Evolutionary conservation across 208 protist genomes (phyloP).

Genomic region (Acanthamoeba healyi): DNA sequence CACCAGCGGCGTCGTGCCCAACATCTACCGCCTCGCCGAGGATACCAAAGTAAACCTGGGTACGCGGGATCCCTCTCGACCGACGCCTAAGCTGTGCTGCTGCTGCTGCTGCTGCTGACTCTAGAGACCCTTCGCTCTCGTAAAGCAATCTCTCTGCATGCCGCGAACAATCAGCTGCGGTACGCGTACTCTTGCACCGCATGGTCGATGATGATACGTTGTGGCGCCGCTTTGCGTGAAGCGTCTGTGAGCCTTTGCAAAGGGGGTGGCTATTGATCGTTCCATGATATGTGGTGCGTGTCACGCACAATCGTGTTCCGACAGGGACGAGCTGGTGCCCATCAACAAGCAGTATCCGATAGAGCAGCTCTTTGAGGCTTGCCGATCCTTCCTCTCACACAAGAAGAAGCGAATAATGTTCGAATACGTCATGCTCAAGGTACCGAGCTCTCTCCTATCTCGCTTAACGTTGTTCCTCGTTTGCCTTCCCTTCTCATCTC

Average conservation of each 20-base stretch:
- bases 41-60: neutral
- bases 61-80: too few species aligned
- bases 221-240: too few species aligned
- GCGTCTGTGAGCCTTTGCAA: too few species aligned
- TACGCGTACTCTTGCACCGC: neutral
- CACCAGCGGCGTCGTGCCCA: slow-evolving; percentile 45
- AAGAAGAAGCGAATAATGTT: slow-evolving; percentile 46
- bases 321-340: slow-evolving; percentile 20
- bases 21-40: neutral
- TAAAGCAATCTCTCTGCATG: slow-evolving; percentile 18
- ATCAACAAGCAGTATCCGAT: slow-evolving; percentile 55
- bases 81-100: too few species aligned
- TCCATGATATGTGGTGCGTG: too few species aligned
- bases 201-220: too few species aligned
- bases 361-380: neutral
- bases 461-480: too few species aligned
- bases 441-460: too few species aligned
- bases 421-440: slow-evolving; percentile 65
- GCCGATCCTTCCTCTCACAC: neutral
- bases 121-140: neutral
- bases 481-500: too few species aligned
- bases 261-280: too few species aligned
- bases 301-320: too few species aligned
- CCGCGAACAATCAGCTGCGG: neutral
- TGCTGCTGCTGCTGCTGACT: too few species aligned